A percentile compares a stretch with the other conserved stretches of the same genome.
phyloP scores from a whole-genome alignment of 768 basidiomycete genomes.

The Auriscalpium orientale region DNA sequence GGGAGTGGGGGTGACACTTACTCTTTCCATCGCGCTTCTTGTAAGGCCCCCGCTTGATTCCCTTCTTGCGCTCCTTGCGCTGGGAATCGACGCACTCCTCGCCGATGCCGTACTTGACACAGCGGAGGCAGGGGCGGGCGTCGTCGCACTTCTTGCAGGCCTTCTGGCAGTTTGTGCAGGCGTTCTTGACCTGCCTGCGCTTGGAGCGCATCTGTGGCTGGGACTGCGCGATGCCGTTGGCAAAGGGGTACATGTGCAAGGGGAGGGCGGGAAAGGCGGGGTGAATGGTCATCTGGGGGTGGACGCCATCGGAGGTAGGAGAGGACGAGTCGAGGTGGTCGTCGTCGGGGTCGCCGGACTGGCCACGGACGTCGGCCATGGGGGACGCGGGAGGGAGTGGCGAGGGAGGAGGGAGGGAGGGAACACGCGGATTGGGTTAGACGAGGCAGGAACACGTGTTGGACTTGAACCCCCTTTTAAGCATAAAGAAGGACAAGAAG shows the following conservation, averaged over 20 bases:
- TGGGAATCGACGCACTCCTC: constrained; percentile 87
- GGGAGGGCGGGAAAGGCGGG: constrained; percentile 45
- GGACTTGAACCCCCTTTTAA: constrained; percentile 2
- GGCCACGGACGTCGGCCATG: constrained; percentile 14
- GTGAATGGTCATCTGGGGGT: constrained; percentile 45
- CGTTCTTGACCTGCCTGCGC: constrained; percentile 85
- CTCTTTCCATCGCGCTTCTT: constrained; percentile 93
- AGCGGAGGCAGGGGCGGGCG: constrained; percentile 86
- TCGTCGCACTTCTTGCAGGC: constrained; percentile 92
- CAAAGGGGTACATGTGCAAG: constrained; percentile 68
- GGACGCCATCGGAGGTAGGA: constrained; percentile 24
- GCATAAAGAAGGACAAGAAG: constrained; percentile 3
- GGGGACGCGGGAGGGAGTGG: constrained; percentile 5
- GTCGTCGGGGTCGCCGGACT: constrained; percentile 32
- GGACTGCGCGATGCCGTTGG: constrained; percentile 36
- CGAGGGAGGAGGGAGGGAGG: constrained; percentile 12
- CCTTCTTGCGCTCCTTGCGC: constrained; percentile 87
- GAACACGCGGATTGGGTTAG: constrained; percentile 9
- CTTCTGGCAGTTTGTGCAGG: constrained; percentile 86
- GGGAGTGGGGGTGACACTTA: constrained; percentile 28
- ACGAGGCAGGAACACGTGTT: constrained; percentile 12
- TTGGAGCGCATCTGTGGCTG: constrained; percentile 58
- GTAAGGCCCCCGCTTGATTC: constrained; percentile 83
- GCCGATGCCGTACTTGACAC: constrained; percentile 82
- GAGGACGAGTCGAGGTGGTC: constrained; percentile 17